Base-by-base conservation (phyloP, 495 filamentous ascomycete genomes). In the Filosporella fistucella region DNA sequence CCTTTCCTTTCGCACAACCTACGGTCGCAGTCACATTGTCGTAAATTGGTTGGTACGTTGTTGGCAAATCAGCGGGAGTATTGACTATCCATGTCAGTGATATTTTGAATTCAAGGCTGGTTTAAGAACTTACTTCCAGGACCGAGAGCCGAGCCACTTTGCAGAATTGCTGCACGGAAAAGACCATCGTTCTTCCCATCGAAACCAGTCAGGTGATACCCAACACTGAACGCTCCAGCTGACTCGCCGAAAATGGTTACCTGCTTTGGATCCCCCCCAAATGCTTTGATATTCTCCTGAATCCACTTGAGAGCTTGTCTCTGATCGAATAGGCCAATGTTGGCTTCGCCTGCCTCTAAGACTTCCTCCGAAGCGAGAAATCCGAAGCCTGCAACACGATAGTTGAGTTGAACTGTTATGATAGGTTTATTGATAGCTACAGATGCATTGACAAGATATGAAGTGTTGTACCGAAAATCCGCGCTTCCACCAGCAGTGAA, bases 301-400 rank as follows among this genome's bases (percentile, higher is more conserved):
- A 89, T 74, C 86, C 86, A 89, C 50, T 87, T 59, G 12, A 89
- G 65, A 10, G 81, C 85, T 22, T 81, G 67, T 1, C 75, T 68
- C 60, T 88, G 85, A 58, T 89, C 86, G 24, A 74, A 61, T 4
- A 89, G 66, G 0, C 79, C 86, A 2, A 76, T 73, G 48, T 89
- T 90, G 13, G 12, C 7, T 21, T 21, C 42, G 28, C 35, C 23
- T 5, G 28, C 12, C 3, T 25, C n/a, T 5, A 20, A 5, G 12
- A 30, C 37, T 21, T 34, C 28, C 8, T 23, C 2, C 2, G 26
- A 28, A 36, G 14, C 22, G 9, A 35, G 49, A 66, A 74, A 87
- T 12, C 84, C 84, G 54, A 84, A 82, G 7, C 77, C 72, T 14
- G 78, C 78, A 4, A 82, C 66, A 7, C 81, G 71, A 50, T 85